Evolutionary conservation across 495 filamentous ascomycete genomes (phyloP), one percentile per base, ranked within the genome.

Genomic region (Sphaerosporella brunnea): DNA sequence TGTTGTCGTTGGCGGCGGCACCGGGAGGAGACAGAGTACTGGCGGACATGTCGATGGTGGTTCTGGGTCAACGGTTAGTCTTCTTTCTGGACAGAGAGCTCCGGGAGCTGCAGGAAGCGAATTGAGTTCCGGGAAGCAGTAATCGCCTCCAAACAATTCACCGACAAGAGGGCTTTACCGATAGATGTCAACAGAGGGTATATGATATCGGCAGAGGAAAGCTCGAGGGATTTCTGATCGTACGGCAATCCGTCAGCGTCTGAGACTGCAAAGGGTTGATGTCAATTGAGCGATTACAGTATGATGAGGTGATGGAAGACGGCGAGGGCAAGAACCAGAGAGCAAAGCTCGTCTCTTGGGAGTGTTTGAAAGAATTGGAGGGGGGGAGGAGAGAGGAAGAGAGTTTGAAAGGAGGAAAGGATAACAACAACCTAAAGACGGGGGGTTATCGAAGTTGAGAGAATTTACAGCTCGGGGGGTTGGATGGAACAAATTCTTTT

Each of bases 1-100:
- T 97, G 70, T 95, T 96, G 69, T 97, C 90, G 71, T 97, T 94
- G 59, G 85, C 85, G 62, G 79, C 48, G 35, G 47, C n/a, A 63
- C 65, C 45, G 28, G 62, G 47, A 36, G 54, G 53, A 34, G 58
- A 52, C 52, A 61, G 63, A 55, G 47, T 51, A n/a, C n/a, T n/a
- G 37, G 60, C 51, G 47, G 47, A 15, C 43, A 34, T 46, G 24
- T 34, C 24, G 18, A 5, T 44, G 13, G 18, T n/a, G 19, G 13
- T 43, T 43, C 40, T 43, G 43, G n/a, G 1, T 19, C 25, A 19
- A 20, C 13, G 18, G 43, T 46, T 19, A 46, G 43, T n/a, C 35
- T 18, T 11, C 2, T 2, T 3, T 3, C 23, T 25, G 2, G 23
- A 30, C 8, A 24, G 24, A 11, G 28, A 23, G n/a, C 21, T 40